Percentiles rank a stretch among this genome's conserved stretches.
These are phyloP conservation scores for Amanita pallidorosea DNA, from an alignment of 768 basidiomycete species.

Conservation along the genomic window DNA sequence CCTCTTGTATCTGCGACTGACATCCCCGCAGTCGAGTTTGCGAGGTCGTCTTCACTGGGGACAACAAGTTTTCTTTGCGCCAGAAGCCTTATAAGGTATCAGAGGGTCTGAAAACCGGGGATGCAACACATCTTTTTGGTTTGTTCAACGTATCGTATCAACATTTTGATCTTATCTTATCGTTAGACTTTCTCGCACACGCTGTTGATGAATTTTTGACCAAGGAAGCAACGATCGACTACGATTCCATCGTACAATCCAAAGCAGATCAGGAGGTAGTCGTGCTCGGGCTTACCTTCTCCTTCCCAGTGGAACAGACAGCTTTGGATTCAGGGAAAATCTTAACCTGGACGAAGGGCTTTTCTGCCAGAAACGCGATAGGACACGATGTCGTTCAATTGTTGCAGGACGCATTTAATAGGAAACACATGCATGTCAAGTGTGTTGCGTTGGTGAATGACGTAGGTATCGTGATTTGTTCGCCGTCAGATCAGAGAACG, in stretches of 20 bases:
- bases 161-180: neutral
- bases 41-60: conserved; percentile 83
- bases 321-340: conserved; percentile 86
- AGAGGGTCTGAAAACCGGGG: conserved; percentile 85
- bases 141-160: conserved; percentile 6
- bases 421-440: conserved; percentile 85
- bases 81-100: conserved; percentile 98
- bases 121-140: conserved; percentile 84
- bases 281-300: conserved; percentile 87
- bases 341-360: conserved; percentile 94
- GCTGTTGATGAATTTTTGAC: conserved; percentile 95
- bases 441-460: conserved; percentile 93
- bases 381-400: conserved; percentile 85
- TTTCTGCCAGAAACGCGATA: conserved; percentile 81
- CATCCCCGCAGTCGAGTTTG: conserved; percentile 68
- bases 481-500: neutral
- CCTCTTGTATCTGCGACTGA: neutral
- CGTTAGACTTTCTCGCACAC: conserved; percentile 89
- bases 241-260: conserved; percentile 17
- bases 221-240: conserved; percentile 34
- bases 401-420: conserved; percentile 85
- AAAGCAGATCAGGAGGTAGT: conserved; percentile 23
- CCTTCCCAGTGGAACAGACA: conserved; percentile 95
- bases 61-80: conserved; percentile 79
- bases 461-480: conserved; percentile 32